Conservation (phyloP, 2,329 filamentous ascomycete genomes). For the Immersiporthe knoxdaviesiana region DNA sequence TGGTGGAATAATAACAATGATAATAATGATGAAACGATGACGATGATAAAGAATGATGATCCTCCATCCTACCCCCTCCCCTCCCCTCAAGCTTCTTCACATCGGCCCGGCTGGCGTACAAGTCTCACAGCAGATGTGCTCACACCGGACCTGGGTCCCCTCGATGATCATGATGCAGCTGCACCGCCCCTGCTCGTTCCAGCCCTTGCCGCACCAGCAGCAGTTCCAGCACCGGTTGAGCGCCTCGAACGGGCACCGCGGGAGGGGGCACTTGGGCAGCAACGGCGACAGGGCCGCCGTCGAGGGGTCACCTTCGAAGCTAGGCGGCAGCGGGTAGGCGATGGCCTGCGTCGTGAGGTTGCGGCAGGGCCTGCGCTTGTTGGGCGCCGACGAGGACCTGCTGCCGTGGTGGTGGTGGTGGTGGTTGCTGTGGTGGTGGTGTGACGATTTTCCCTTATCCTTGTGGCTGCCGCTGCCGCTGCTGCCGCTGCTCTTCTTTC, state of each 20-base stretch:
- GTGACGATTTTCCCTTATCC: slow-evolving; percentile 14
- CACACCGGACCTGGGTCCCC: slow-evolving; percentile 52
- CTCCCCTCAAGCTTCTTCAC: slow-evolving; percentile 7
- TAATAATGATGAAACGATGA: not conserved
- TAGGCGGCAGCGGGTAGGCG: slow-evolving; percentile 52
- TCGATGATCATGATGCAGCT: slow-evolving; percentile 57
- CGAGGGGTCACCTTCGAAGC: slow-evolving; percentile 41
- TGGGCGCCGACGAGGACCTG: not conserved
- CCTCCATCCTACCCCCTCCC: not conserved
- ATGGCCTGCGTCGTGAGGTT: slow-evolving; percentile 48
- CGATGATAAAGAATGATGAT: not conserved
- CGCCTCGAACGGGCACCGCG: slow-evolving; percentile 53
- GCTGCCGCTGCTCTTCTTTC: slow-evolving; percentile 24
- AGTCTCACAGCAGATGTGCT: slow-evolving; percentile 57
- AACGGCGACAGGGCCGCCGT: slow-evolving; percentile 37
- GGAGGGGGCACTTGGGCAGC: slow-evolving; percentile 49
- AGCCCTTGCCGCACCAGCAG: slow-evolving; percentile 59
- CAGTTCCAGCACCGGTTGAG: slow-evolving; percentile 57
- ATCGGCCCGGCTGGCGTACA: slow-evolving; percentile 46
- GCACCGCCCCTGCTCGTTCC: slow-evolving; percentile 54
- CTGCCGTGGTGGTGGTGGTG: not conserved
- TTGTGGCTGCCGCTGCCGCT: slow-evolving; percentile 13
- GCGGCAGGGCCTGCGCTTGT: slow-evolving; percentile 45
- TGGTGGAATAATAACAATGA: not conserved
- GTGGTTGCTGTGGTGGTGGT: slow-evolving; percentile 30